Base-by-base conservation (phyloP, 352 stramenopile genomes). In the Globisporangium abappressorium region DNA sequence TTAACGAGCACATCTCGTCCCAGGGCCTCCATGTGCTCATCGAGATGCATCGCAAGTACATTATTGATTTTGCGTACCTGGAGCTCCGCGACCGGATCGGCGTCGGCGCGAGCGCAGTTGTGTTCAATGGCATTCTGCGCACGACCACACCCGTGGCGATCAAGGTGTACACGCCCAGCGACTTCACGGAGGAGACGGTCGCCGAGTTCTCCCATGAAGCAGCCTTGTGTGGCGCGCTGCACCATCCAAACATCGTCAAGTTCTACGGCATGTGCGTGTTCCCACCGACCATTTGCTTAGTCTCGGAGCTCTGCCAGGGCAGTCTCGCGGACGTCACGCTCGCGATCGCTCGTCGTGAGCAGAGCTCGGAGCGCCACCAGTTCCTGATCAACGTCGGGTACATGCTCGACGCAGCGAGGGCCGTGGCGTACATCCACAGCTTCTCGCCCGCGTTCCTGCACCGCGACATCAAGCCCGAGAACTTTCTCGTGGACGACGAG, bases 61-160 rank as follows among this genome's bases (percentile, higher is more conserved):
- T 91, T 22, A 89, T 91, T 30, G 81, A 91, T 60, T 91, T 91
- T 57, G 81, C 82, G 0, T 73, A 87, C 65, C 61, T 91, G 2
- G 65, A 89, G 8, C 33, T 91, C n/a, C 70, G 70, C 15, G 51
- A 65, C 0, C 74, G 75, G 14, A 89, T 91, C 62, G 81, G 82
- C 33, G 68, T 68, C 0, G 82, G 82, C 7, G 73, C 77, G 0
- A 85, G 69, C 41, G 78, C 82, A 0, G 58, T 71, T 36, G 78
- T 91, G 28, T 91, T 86, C 34, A 70, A 69, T 34, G 83, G 83
- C 7, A 68, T 71, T 18, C 59, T 91, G 14, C 57, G 74, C n/a
- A 69, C 74, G 0, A 69, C 54, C 0, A 71, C 65, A 30, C 72
- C 65, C 2, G 81, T 90, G 1, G 83, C 82, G 18, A 75, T 89